These are phyloP conservation scores for Stenocarpella maydis DNA, from an alignment of 2,329 filamentous ascomycete genomes.

Conservation along the genomic window DNA sequence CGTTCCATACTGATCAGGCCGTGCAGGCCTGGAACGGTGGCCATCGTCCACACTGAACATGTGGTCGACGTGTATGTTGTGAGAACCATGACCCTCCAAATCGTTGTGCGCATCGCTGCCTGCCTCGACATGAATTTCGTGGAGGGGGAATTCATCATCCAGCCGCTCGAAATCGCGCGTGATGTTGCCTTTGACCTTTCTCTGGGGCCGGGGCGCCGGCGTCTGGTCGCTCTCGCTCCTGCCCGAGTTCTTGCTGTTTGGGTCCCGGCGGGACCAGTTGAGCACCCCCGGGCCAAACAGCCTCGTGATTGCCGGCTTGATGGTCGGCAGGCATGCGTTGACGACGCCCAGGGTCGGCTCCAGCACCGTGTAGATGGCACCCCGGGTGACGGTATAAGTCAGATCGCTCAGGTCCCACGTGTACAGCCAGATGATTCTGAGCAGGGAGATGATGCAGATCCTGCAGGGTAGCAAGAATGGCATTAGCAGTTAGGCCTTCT, in stretches of 20 bases:
- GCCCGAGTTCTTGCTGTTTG: too few species aligned
- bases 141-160: conserved; percentile 25
- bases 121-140: background rate
- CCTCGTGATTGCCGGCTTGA: background rate
- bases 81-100: too few species aligned
- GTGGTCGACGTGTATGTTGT: too few species aligned
- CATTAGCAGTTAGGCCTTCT: too few species aligned
- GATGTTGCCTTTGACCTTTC: background rate
- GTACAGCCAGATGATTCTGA: background rate
- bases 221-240: too few species aligned
- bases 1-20: too few species aligned
- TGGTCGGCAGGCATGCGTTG: conserved; percentile 5
- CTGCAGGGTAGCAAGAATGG: background rate
- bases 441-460: background rate
- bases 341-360: conserved; percentile 13
- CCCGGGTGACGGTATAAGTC: background rate
- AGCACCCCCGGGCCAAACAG: background rate
- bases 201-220: conserved; percentile 34
- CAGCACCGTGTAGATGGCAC: background rate
- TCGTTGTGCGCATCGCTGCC: too few species aligned
- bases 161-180: background rate
- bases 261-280: background rate
- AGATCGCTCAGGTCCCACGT: background rate
- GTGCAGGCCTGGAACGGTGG: too few species aligned
- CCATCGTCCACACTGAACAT: too few species aligned